Base-by-base conservation (phyloP, 1,139 yeast genomes). In the Geotrichum australiense region DNA sequence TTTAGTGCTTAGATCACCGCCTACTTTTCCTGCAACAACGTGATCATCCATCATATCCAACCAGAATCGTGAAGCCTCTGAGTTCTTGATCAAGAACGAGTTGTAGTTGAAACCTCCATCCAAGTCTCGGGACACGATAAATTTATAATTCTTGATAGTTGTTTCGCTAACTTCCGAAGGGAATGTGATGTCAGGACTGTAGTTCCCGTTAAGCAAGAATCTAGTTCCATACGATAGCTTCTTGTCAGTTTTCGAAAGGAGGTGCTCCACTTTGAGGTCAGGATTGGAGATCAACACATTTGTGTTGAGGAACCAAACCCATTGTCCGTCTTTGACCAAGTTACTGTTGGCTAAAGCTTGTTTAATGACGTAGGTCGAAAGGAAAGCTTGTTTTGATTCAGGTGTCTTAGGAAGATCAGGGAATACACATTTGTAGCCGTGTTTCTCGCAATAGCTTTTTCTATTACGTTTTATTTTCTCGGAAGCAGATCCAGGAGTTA, bases 1-100 rank as follows among this genome's bases (percentile, higher is more conserved):
- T 10, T 20, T 23, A 11, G 15, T 27, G 6, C 21, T 28, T 1
- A 6, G 14, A 11, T 25, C 27, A n/a, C 38, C 32, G 12, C 3
- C 2, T 15, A 12, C 32, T 2, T 2, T 16, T 8, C 7, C 23
- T 11, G 39, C 39, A 12, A 35, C 33, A 4, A 35, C 37, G 16
- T 41, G 40, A 23, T 36, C 44, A 14, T 31, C 36, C 33, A 39
- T 27, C 33, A 41, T 23, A 16, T 41, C 40, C 6, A 41, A 37
- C 44, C 44, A 41, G 19, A 41, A 41, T 12, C 34, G 28, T 26
- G 34, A 21, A 15, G 23, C 23, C 24, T 41, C 40, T 2, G 44
- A 36, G 22, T 41, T 36, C 25, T 34, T 38, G 30, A 41, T 29
- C 22, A 41, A 14, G 25, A 41, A 41, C 14, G 44, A 41, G 18